Conservation (phyloP, 441 rosid genomes). For the Sinapis alba region DNA sequence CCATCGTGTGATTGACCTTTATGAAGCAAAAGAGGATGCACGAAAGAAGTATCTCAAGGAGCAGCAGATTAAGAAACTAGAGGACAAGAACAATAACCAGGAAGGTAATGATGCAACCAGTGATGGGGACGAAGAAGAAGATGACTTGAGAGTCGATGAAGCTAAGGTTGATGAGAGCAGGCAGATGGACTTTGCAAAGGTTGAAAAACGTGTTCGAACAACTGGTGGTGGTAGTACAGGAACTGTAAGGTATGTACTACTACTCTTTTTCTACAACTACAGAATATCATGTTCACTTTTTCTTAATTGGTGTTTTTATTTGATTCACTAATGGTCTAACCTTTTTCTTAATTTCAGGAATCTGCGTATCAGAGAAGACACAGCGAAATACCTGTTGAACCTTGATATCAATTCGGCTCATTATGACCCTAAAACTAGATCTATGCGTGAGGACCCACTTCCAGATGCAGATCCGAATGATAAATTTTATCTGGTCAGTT, state of each 20-base stretch:
- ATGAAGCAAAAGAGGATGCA: slow-evolving; percentile 78
- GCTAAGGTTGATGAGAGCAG: slow-evolving; percentile 94
- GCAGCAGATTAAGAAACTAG: slow-evolving; percentile 75
- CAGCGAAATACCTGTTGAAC: slow-evolving; percentile 83
- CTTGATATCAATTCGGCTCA: slow-evolving; percentile 86
- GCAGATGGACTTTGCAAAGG: slow-evolving; percentile 94
- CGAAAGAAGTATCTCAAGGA: slow-evolving; percentile 70
- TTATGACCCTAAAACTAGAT: slow-evolving; percentile 90
- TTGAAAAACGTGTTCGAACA: slow-evolving; percentile 91
- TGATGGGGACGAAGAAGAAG: slow-evolving; percentile 75
- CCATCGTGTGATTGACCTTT: slow-evolving; percentile 71
- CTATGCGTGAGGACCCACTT: slow-evolving; percentile 76
- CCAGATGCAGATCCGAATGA: slow-evolving; percentile 77
- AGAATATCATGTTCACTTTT: background rate
- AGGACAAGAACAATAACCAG: slow-evolving; percentile 70
- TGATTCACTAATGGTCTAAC: slow-evolving; percentile 8
- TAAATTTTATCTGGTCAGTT: slow-evolving; percentile 57
- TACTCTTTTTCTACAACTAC: background rate
- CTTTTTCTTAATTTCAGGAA: slow-evolving; percentile 46
- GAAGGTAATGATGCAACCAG: slow-evolving; percentile 46
- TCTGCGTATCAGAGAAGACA: slow-evolving; percentile 89
- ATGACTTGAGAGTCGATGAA: slow-evolving; percentile 83
- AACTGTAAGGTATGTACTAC: slow-evolving; percentile 55
- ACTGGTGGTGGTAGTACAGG: slow-evolving; percentile 98
- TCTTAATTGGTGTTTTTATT: background rate